Percentiles rank a stretch among this genome's conserved stretches.
phyloP scores from a whole-genome alignment of 2,329 filamentous ascomycete species.

The Parasarocladium wereldwijsianum region DNA sequence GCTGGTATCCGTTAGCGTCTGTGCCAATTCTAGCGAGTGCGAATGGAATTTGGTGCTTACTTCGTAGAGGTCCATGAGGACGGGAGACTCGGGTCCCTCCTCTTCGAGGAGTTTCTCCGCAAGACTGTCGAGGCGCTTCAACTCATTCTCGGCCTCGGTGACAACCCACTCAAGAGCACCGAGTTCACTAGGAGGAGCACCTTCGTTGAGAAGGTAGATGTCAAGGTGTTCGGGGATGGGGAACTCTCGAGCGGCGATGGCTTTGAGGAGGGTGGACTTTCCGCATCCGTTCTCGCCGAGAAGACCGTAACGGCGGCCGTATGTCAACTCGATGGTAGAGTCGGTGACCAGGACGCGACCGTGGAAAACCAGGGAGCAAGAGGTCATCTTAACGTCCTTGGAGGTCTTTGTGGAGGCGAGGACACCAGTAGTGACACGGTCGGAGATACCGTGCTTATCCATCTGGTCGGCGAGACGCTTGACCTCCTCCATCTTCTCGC shows the following conservation, averaged over 20 bases:
- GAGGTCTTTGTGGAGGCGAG: slow-evolving; percentile 70
- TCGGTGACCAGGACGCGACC: slow-evolving; percentile 92
- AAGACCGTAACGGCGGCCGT: slow-evolving; percentile 83
- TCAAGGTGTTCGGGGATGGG: slow-evolving; percentile 94
- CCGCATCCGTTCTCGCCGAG: slow-evolving; percentile 98
- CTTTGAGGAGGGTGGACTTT: slow-evolving; percentile 94
- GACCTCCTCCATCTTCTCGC: slow-evolving; percentile 63
- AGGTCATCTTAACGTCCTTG: slow-evolving; percentile 95
- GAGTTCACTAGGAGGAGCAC: slow-evolving; percentile 74
- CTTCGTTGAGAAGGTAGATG: slow-evolving; percentile 96
- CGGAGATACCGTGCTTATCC: slow-evolving; percentile 90
- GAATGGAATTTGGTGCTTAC: slow-evolving; percentile 34
- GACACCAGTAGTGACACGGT: slow-evolving; percentile 96
- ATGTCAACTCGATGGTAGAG: slow-evolving; percentile 83
- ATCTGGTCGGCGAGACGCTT: slow-evolving; percentile 83
- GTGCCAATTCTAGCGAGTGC: background rate
- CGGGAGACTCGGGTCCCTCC: slow-evolving; percentile 78
- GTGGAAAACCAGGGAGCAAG: slow-evolving; percentile 89
- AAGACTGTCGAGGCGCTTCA: slow-evolving; percentile 75
- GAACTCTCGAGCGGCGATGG: slow-evolving; percentile 85
- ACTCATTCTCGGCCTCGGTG: slow-evolving; percentile 80
- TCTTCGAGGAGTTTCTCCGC: slow-evolving; percentile 86
- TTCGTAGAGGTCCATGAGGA: slow-evolving; percentile 91
- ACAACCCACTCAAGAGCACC: slow-evolving; percentile 97
- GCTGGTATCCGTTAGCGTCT: slow-evolving; percentile 32